A percentile compares a stretch with the other conserved stretches of the same genome.
Conservation (phyloP, 202 grass and related monocot species). For the Panicum hallii region DNA sequence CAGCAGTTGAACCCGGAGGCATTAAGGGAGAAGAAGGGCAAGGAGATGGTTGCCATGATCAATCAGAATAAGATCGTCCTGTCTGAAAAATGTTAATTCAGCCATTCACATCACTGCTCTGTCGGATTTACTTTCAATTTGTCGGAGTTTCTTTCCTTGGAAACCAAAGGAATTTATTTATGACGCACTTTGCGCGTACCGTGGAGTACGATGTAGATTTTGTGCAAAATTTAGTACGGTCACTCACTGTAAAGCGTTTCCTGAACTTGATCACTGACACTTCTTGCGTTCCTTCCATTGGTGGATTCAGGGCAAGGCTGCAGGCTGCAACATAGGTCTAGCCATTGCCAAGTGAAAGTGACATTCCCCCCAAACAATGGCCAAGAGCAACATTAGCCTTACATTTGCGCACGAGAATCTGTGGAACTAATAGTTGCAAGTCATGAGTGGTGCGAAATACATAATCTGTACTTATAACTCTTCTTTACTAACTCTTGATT, state of each 20-base stretch:
- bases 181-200: neutral
- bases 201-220: too few species aligned
- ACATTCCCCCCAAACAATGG: neutral
- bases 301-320: neutral
- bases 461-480: neutral
- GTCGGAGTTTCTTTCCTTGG: neutral
- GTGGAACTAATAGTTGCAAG: neutral
- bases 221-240: too few species aligned
- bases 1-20: constrained; percentile 19
- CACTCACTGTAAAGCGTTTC: neutral
- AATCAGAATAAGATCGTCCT: constrained; percentile 7
- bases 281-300: neutral
- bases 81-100: neutral
- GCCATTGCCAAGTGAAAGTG: neutral
- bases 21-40: neutral
- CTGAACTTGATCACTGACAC: neutral
- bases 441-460: neutral
- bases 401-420: neutral
- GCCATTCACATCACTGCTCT: neutral
- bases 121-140: neutral
- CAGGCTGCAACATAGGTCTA: neutral
- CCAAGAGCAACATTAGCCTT: neutral
- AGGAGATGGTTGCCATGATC: neutral
- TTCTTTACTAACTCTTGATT: neutral
- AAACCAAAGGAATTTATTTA: neutral